Conservation (phyloP, 176 grass and related monocot genomes). For the Hordeum marinum region DNA sequence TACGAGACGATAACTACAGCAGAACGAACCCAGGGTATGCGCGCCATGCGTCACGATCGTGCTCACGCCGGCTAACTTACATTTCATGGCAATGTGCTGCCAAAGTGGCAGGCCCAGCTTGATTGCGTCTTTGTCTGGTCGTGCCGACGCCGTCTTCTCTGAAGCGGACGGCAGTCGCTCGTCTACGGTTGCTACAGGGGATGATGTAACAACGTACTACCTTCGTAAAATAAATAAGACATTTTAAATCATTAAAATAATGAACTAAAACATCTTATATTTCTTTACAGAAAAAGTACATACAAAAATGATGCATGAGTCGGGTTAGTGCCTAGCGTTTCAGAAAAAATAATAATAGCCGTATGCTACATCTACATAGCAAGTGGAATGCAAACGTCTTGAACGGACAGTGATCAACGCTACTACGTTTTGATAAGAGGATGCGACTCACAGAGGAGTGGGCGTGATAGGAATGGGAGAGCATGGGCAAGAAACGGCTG, state of each 20-base stretch:
- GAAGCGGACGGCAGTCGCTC: not conserved
- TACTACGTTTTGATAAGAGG: not conserved
- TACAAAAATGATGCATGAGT: not conserved
- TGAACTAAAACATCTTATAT: no score
- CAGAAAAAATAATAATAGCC: no score
- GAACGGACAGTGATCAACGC: not conserved
- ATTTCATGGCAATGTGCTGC: not conserved
- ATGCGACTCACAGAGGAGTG: not conserved
- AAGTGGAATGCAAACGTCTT: not conserved
- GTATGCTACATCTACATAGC: not conserved
- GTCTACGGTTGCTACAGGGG: not conserved
- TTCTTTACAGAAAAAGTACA: no score
- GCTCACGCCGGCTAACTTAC: not conserved
- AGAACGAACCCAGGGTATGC: not conserved
- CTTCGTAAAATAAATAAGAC: no score
- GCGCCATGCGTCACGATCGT: not conserved
- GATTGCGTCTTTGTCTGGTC: not conserved
- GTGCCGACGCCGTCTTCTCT: not conserved
- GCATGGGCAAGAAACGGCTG: not conserved
- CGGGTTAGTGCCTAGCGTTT: not conserved
- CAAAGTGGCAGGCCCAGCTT: not conserved
- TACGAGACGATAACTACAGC: not conserved
- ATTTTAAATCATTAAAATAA: no score
- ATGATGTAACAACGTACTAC: not conserved
- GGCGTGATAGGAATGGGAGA: no score